Base-by-base conservation (phyloP, 139 green algal genomes). In the Chlorella sorokiniana region DNA sequence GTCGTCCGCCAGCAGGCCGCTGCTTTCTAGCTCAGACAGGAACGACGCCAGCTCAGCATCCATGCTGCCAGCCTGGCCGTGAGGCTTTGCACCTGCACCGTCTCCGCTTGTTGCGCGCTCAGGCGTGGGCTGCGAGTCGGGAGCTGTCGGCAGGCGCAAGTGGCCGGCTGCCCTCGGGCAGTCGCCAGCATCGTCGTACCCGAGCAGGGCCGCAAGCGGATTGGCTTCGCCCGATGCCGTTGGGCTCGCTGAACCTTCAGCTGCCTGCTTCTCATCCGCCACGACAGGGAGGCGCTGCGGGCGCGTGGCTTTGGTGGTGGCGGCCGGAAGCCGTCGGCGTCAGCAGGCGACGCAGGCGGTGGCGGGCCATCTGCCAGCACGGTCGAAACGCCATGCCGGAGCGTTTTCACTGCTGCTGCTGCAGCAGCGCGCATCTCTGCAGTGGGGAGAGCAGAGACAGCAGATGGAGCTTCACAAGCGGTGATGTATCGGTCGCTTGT, bases 21-120 rank as follows among this genome's bases (percentile, higher is more conserved):
- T 92, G 54, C 83, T 86, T 63, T 96, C 88, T 44, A 96, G 86
- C 76, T 96, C 89, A 18, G 88, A 64, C 87, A 96, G 91, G 78
- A 96, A 96, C 65, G 69, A 87, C 1, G 89, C 89, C 31, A 96
- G 85, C 91, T 96, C 84, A 63, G 59, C 56, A 42, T 81, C 59
- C 75, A 81, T 61, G n/a, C 45, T 69, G 75, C 52, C 25, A 7
- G 0, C 48, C 16, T 29, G 44, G 45, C 35, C 18, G 25, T 69
- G 73, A 16, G 33, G 16, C 20, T 35, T 37, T 38, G 38, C 37
- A 6, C 37, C 14, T 51, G 52, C 73, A 37, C 23, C 20, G 29
- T 29, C 29, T 2, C 27, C n/a, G 45, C 44, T n/a, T 27, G 44
- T 6, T 10, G 56, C n/a, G n/a, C n/a, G n/a, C n/a, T n/a, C n/a